Percentiles rank a stretch among this genome's conserved stretches.
Evolutionary conservation across 1,284 basidiomycete genomes (phyloP).

Genomic region (Apiotrichum brassicae): DNA sequence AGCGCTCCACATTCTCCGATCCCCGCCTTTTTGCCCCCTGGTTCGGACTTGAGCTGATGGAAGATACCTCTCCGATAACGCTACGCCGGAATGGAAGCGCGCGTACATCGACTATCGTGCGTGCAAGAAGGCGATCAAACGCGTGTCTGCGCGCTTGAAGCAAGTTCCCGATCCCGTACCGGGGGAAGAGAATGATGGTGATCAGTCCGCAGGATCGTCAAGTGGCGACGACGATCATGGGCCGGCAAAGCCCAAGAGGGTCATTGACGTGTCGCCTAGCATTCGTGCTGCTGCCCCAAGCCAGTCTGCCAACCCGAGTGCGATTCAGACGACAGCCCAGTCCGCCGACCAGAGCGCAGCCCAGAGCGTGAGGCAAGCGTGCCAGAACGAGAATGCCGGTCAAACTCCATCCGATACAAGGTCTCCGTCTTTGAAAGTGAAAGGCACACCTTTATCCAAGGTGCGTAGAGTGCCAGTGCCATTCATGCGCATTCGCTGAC

Average conservation of each 20-base stretch:
- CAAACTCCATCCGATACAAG: no score
- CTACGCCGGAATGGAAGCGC: slow-evolving; percentile 47
- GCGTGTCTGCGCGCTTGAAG: slow-evolving; percentile 27
- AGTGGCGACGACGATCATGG: slow-evolving; percentile 40
- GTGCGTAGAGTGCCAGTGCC: no score
- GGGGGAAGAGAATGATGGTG: slow-evolving; percentile 5
- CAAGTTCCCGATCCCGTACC: slow-evolving; percentile 3
- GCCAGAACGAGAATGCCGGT: no score
- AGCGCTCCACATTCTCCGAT: no score
- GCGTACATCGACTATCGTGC: slow-evolving; percentile 48
- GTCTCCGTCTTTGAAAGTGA: no score
- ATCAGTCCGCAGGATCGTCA: slow-evolving; percentile 22
- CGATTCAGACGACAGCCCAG: slow-evolving; percentile 20
- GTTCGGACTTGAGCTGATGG: neutral
- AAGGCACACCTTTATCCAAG: no score
- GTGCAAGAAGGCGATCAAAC: slow-evolving; percentile 47
- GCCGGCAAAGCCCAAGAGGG: slow-evolving; percentile 12
- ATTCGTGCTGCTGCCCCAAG: neutral
- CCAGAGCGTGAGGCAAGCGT: no score
- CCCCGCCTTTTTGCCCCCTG: no score
- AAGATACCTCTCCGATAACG: slow-evolving; percentile 44
- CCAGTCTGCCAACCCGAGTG: slow-evolving; percentile 21
- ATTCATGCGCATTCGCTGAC: slow-evolving; percentile 9
- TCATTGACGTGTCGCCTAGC: neutral
- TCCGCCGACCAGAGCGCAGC: no score